A percentile compares a stretch with the other conserved stretches of the same genome.
Conservation (phyloP, 148 eudicot genomes). For the Fallopia convolvulus region DNA sequence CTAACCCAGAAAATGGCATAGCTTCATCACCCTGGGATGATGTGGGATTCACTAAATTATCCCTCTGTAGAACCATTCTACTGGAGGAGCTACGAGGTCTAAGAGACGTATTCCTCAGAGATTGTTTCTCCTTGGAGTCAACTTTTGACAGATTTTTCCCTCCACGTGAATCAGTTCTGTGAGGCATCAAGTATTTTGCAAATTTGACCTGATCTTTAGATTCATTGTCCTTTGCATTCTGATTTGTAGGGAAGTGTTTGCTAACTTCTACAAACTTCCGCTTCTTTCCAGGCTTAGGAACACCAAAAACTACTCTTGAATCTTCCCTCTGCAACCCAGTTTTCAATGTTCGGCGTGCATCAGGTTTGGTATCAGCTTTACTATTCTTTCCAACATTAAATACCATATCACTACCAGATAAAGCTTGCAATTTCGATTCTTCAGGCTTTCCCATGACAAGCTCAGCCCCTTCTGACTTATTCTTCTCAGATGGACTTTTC, state of each 20-base stretch:
- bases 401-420: conserved; percentile 48
- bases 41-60: conserved; percentile 22
- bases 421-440: conserved; percentile 34
- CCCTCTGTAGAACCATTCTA: conserved; percentile 44
- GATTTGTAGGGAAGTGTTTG: conserved; percentile 66
- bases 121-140: conserved; percentile 55
- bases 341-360: conserved; percentile 43
- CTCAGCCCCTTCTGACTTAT: conserved; percentile 24
- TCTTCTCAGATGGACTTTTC: conserved; percentile 29
- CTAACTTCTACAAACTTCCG: conserved; percentile 91
- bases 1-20: conserved; percentile 15
- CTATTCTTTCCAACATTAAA: conserved; percentile 59
- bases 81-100: conserved; percentile 45
- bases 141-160: conserved; percentile 38
- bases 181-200: conserved; percentile 49
- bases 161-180: conserved; percentile 48
- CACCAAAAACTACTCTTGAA: conserved; percentile 68
- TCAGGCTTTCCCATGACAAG: conserved; percentile 26
- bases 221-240: conserved; percentile 34
- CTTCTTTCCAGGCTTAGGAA: conserved; percentile 84
- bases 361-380: conserved; percentile 37
- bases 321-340: conserved; percentile 66
- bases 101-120: conserved; percentile 34
- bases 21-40: conserved; percentile 15
- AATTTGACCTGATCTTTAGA: conserved; percentile 38